Percentiles rank a stretch among this genome's conserved stretches.
Conservation (phyloP, 1,139 yeast species). For the Kodamaea alishanica region DNA sequence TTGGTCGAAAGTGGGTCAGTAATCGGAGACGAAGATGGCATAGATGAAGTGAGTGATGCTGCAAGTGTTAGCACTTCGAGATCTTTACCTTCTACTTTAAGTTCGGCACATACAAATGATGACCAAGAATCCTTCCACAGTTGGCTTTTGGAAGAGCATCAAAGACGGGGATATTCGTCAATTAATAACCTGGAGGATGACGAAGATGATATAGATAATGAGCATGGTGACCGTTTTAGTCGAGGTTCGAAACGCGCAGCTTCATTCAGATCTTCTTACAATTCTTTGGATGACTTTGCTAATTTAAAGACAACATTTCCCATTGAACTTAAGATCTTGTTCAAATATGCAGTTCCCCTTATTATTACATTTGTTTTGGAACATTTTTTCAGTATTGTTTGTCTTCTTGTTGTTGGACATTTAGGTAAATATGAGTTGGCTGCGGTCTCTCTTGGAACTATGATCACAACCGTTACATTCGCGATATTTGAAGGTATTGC, state of each 20-base stretch:
- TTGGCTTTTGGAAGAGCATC: slow-evolving; percentile 70
- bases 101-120: slow-evolving; percentile 45
- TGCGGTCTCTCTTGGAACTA: slow-evolving; percentile 80
- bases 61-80: slow-evolving; percentile 53
- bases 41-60: slow-evolving; percentile 43
- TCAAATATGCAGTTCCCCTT: slow-evolving; percentile 60
- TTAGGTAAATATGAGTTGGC: slow-evolving; percentile 69
- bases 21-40: slow-evolving; percentile 36
- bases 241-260: neutral
- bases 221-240: slow-evolving; percentile 2
- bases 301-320: slow-evolving; percentile 43
- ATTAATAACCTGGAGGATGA: slow-evolving; percentile 18
- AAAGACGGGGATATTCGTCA: slow-evolving; percentile 47
- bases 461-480: slow-evolving; percentile 82
- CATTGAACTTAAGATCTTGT: slow-evolving; percentile 46
- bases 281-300: slow-evolving; percentile 35
- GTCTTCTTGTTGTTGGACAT: slow-evolving; percentile 70
- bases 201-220: slow-evolving; percentile 7
- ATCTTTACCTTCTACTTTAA: slow-evolving; percentile 63
- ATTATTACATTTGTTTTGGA: slow-evolving; percentile 66
- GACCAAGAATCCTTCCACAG: slow-evolving; percentile 51
- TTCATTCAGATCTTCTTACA: slow-evolving; percentile 7
- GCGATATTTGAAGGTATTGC: slow-evolving; percentile 85
- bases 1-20: slow-evolving; percentile 41
- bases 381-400: slow-evolving; percentile 67